Base-by-base conservation (phyloP, 176 grass and related monocot genomes). In the Zoysia pacifica region DNA sequence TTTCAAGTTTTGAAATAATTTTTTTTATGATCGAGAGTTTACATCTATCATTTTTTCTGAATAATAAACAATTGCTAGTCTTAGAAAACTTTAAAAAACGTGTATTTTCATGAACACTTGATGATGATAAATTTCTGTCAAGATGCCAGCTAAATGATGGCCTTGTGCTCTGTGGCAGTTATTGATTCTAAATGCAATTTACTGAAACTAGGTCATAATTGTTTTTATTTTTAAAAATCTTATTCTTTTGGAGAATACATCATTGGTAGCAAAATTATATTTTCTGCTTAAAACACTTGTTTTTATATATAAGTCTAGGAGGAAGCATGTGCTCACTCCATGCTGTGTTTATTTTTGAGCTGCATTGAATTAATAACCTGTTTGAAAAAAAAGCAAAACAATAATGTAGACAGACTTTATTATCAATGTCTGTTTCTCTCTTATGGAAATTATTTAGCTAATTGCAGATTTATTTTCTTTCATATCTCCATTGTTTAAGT, bases 81-180 rank as follows among this genome's bases (percentile, higher is more conserved):
- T 73, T 18, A 51, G n/a, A 46, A 19, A 54, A 59, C 37, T 47
- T 65, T 39, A 72, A 40, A 50, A 45, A 38, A 70, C 28, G 62
- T 36, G 14, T 5, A 5, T 52, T 55, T 55, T 18, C 53, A 18
- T 1, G 1, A 55, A 16, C 15, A 5, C 15, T 6, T 63, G 42
- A 70, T 16, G 50, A 76, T 61, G 35, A 76, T 73, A 35, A 60
- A 13, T 83, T 74, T 76, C 28, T 83, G 65, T 49, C 13, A 81
- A 61, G 66, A 52, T 78, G 72, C 47, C 4, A 71, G 46, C 70
- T 77, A 47, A 13, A 18, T 41, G 9, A 47, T 47, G 15, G 14
- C 9, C 3, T 19, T 49, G 47, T 20, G 60, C 15, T 10, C 15
- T n/a, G 13, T 20, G 5, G 28, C 28, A 0, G 4, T 53, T 14